Percentiles rank a stretch among this genome's conserved stretches.
Conservation (phyloP, 179 eudicot genomes). For the Drosera spatulata region DNA sequence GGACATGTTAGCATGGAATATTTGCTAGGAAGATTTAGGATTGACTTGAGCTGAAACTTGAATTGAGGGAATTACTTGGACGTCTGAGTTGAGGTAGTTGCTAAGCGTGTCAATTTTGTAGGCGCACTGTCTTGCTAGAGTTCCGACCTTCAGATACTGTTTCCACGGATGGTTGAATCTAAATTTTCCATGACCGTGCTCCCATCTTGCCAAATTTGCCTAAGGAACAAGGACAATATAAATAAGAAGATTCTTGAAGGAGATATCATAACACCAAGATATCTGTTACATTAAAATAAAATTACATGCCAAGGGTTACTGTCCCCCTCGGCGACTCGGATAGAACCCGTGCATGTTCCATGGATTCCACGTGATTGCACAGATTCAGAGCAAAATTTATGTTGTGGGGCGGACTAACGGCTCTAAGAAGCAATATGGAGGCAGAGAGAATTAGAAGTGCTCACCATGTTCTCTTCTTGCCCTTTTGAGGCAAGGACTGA, state of each 20-base stretch:
- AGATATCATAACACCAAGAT: neutral
- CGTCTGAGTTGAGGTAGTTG: slow-evolving; percentile 14
- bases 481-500: slow-evolving; percentile 42
- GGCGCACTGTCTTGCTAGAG: slow-evolving; percentile 25
- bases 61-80: slow-evolving; percentile 15
- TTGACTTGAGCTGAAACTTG: neutral
- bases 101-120: slow-evolving; percentile 28
- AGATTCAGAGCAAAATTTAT: no score
- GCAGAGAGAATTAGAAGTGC: neutral
- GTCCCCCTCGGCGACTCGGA: no score
- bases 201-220: slow-evolving; percentile 45
- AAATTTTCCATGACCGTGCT: slow-evolving; percentile 29
- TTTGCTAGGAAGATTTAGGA: neutral
- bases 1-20: neutral
- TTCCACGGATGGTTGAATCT: slow-evolving; percentile 34
- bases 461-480: slow-evolving; percentile 50
- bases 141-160: slow-evolving; percentile 29
- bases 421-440: neutral
- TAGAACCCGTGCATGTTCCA: no score
- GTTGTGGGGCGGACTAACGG: neutral
- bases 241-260: no score
- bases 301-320: neutral
- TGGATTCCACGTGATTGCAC: no score
- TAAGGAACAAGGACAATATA: neutral
- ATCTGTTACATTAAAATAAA: neutral